Conservation (phyloP, 2,329 filamentous ascomycete species). For the Clarireedia sp. region DNA sequence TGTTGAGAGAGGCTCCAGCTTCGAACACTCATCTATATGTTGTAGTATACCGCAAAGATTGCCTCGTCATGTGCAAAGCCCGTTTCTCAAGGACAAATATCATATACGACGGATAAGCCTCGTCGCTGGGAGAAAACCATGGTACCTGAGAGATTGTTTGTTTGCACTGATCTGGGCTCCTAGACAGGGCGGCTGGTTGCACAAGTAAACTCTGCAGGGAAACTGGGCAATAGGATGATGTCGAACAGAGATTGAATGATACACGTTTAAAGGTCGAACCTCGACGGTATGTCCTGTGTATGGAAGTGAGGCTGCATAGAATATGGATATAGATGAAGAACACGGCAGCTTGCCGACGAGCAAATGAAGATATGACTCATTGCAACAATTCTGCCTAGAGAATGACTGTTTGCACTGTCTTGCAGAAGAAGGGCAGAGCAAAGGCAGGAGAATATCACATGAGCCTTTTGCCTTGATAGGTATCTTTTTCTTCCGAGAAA, state of each 20-base stretch:
- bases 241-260: not conserved
- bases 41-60: not conserved
- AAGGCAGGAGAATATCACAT: too few species aligned
- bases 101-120: not conserved
- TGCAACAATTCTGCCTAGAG: not conserved
- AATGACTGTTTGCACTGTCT: not conserved
- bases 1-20: not conserved
- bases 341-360: constrained; percentile 4
- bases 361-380: not conserved
- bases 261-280: not conserved
- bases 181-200: not conserved
- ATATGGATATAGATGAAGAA: not conserved
- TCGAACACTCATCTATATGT: not conserved
- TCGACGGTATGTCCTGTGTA: not conserved
- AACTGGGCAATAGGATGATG: not conserved
- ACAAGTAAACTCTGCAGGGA: not conserved
- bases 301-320: not conserved
- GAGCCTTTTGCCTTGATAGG: too few species aligned
- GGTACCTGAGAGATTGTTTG: not conserved
- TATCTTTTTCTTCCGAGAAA: too few species aligned
- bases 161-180: not conserved
- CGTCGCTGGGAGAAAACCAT: not conserved
- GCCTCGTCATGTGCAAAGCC: not conserved
- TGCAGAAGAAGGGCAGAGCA: not conserved
- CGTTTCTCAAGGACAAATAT: not conserved